phyloP scores from a whole-genome alignment of 169 alveolate genomes.

The Cryptosporidium baileyi region DNA sequence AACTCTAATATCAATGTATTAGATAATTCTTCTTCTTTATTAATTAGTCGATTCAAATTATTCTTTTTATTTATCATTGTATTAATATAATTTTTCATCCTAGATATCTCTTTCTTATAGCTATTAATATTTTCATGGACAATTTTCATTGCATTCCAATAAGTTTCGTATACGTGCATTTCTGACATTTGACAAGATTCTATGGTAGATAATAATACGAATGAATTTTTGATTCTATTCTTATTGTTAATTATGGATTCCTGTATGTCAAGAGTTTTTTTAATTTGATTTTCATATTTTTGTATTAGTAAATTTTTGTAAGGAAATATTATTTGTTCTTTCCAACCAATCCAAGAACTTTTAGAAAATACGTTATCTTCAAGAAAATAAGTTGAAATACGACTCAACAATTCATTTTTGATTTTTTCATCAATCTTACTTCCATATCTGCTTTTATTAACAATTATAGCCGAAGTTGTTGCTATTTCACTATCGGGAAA shows the following conservation, averaged over 20 bases:
- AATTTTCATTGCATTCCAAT: slow-evolving; percentile 63
- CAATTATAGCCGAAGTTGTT: slow-evolving; percentile 39
- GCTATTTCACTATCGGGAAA: slow-evolving; percentile 38
- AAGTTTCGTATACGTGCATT: slow-evolving; percentile 60
- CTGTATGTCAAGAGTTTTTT: neutral
- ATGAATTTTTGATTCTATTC: slow-evolving; percentile 46
- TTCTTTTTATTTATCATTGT: slow-evolving; percentile 18
- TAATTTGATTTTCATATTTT: slow-evolving; percentile 14
- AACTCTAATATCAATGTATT: slow-evolving; percentile 18
- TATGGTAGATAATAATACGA: slow-evolving; percentile 42
- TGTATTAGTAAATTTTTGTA: neutral
- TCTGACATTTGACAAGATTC: slow-evolving; percentile 66
- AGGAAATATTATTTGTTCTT: slow-evolving; percentile 36
- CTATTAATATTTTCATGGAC: slow-evolving; percentile 32
- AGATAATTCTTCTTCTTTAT: slow-evolving; percentile 43
- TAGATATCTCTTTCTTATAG: slow-evolving; percentile 39
- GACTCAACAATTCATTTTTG: slow-evolving; percentile 28
- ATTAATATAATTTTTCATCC: slow-evolving; percentile 21
- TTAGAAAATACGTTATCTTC: slow-evolving; percentile 7
- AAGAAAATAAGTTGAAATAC: slow-evolving; percentile 21
- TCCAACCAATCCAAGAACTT: slow-evolving; percentile 24
- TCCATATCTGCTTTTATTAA: slow-evolving; percentile 68
- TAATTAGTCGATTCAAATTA: neutral
- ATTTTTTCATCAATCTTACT: slow-evolving; percentile 27
- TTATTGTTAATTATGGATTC: neutral